These are phyloP conservation scores for Nitzschia sp. DNA, from an alignment of 108 stramenopile genomes.

Conservation along the genomic window DNA sequence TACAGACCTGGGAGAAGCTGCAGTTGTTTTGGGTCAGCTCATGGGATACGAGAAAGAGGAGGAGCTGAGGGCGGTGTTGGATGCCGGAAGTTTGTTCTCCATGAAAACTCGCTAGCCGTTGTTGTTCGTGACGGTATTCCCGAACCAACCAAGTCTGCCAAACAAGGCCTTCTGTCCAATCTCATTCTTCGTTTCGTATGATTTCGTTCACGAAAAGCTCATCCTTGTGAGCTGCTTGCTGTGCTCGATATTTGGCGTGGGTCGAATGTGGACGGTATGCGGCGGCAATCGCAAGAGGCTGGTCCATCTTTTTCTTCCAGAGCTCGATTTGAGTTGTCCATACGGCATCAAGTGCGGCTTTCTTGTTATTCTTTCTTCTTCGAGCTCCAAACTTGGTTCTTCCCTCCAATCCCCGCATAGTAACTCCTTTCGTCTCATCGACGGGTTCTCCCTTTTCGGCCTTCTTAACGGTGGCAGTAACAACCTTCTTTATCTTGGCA, in stretches of 20 bases:
- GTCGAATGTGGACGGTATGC: slow-evolving; percentile 22
- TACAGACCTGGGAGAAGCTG: slow-evolving; percentile 70
- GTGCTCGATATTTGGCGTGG: slow-evolving; percentile 19
- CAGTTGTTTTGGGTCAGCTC: slow-evolving; percentile 69
- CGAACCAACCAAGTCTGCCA: too few species aligned
- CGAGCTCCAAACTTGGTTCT: slow-evolving; percentile 25
- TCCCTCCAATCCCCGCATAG: slow-evolving; percentile 22
- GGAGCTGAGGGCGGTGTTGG: slow-evolving; percentile 70
- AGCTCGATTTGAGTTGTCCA: slow-evolving; percentile 18
- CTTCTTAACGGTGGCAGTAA: slow-evolving; percentile 10
- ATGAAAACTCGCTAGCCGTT: too few species aligned
- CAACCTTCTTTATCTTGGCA: slow-evolving; percentile 20
- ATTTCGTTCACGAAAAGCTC: slow-evolving; percentile 14
- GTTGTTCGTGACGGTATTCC: too few species aligned
- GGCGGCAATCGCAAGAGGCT: slow-evolving; percentile 17
- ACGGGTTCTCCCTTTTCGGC: slow-evolving; percentile 10
- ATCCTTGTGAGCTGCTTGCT: slow-evolving; percentile 6
- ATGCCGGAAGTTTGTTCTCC: too few species aligned
- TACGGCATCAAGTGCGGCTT: slow-evolving; percentile 18
- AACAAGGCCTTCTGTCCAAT: too few species aligned
- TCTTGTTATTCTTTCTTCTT: slow-evolving; percentile 24
- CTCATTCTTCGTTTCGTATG: not conserved
- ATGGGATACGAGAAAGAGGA: slow-evolving; percentile 68
- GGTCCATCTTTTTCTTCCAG: slow-evolving; percentile 21
- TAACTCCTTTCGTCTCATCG: slow-evolving; percentile 3